Base-by-base conservation (phyloP, 148 eudicot genomes). In the Rhododendron henanense region DNA sequence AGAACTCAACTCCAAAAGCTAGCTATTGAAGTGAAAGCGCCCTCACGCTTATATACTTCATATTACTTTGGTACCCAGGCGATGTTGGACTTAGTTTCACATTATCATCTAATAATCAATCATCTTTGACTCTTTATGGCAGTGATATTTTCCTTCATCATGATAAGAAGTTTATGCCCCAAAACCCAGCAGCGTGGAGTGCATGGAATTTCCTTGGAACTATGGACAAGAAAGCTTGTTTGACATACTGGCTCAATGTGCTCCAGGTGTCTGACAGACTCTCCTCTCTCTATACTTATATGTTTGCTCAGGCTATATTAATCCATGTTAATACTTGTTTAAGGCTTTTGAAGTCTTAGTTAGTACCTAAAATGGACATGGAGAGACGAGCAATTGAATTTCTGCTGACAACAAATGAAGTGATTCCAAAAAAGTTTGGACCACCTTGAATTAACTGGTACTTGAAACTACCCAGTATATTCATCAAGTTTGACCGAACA, bases 191-290 rank as follows among this genome's bases (percentile, higher is more conserved):
- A 81, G 98, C 98, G 8, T 97, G 99, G 99, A 97, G 99, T 84
- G 94, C 98, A 6, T 95, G 98, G 98, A 97, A 97, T 84, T 97
- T 97, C 85, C 93, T 93, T 28, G 98, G 98, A 81, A 92, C 90
- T 79, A 79, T 87, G 21, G 88, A 93, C 80, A 89, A 87, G 83
- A 95, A 91, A 94, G 91, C 93, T 77, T 94, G 95, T 85, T 84
- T 97, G 87, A 97, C 99, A 71, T 95, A 95, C 90, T 97, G 99
- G 99, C 95, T 97, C 85, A 97, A 97, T 91, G 95, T 94, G 74
- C 95, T 97, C 55, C 99, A 95, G 98, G 99, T 97, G 81, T 23
- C 82, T 85, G 25, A 63, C 61, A 48, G 37, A 91, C 88, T 21
- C 55, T 53, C 35, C 51, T 51, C 76, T 18, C 81, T 48, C n/a